Evolutionary conservation across 2,329 filamentous ascomycete genomes (phyloP).

Genomic region (Hymenoscyphus scutula): DNA sequence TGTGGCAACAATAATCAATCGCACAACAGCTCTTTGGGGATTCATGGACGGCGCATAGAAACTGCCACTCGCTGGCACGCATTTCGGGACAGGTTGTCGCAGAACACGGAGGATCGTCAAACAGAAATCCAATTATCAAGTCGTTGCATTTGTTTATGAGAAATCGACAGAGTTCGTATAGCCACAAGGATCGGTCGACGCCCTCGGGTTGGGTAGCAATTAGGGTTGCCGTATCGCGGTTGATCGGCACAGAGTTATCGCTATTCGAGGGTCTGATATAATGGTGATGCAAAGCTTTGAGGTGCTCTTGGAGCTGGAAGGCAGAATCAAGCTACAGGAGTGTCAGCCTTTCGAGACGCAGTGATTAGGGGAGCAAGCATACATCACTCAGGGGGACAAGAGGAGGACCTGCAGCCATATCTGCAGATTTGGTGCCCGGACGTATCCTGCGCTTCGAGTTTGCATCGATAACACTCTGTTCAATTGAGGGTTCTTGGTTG

Average conservation of each 20-base stretch:
- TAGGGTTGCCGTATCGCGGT: constrained; percentile 68
- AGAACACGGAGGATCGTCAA: constrained; percentile 86
- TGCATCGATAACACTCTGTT: constrained; percentile 64
- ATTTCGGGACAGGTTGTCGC: constrained; percentile 91
- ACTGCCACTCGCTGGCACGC: constrained; percentile 99
- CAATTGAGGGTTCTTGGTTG: constrained; percentile 57
- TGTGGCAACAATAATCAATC: constrained; percentile 99
- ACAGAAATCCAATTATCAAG: constrained; percentile 88
- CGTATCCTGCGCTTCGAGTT: constrained; percentile 82
- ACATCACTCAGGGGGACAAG: constrained; percentile 83
- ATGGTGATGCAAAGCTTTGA: constrained; percentile 85
- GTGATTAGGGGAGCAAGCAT: constrained; percentile 32
- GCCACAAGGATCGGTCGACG: constrained; percentile 86
- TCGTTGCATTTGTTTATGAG: constrained; percentile 92
- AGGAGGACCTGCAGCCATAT: constrained; percentile 91
- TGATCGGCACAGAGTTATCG: constrained; percentile 67
- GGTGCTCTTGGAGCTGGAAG: constrained; percentile 95
- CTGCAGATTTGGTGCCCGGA: constrained; percentile 83
- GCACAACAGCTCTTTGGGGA: constrained; percentile 95
- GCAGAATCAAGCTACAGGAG: constrained; percentile 80
- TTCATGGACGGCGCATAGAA: constrained; percentile 95
- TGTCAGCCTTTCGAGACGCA: constrained; percentile 24
- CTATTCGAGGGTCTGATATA: constrained; percentile 62
- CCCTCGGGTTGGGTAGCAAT: constrained; percentile 78
- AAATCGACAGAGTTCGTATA: constrained; percentile 96